A percentile compares a stretch with the other conserved stretches of the same genome.
Conservation (phyloP, 129 eudicot genomes). For the Oenanthe sinensis region DNA sequence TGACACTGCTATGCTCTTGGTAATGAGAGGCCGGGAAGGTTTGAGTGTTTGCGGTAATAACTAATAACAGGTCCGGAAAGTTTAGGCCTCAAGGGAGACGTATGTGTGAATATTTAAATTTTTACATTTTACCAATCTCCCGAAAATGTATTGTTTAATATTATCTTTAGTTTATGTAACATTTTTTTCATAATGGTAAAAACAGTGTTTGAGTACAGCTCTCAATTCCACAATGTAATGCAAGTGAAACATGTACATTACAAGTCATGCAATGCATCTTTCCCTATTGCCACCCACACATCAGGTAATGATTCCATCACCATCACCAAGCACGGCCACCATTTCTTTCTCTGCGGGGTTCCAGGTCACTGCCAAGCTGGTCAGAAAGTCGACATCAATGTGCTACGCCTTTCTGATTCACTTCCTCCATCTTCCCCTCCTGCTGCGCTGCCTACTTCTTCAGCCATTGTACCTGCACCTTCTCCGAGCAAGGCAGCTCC, state of each 20-base stretch:
- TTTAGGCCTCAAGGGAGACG: no score
- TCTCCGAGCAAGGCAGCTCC: slow-evolving; percentile 31
- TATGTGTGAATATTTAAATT: neutral
- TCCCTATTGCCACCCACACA: slow-evolving; percentile 8
- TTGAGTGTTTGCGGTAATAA: no score
- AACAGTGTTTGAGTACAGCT: slow-evolving; percentile 11
- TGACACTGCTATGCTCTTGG: neutral
- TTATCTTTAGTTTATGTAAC: neutral
- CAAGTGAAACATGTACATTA: slow-evolving; percentile 12
- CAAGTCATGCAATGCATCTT: slow-evolving; percentile 11
- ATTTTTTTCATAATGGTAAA: neutral
- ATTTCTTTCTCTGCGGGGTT: slow-evolving; percentile 15
- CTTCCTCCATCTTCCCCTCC: slow-evolving; percentile 13
- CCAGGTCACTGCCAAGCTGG: slow-evolving; percentile 95
- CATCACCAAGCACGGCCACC: slow-evolving; percentile 14
- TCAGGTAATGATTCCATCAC: slow-evolving; percentile 11
- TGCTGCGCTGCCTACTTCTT: neutral
- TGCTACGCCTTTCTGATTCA: slow-evolving; percentile 25
- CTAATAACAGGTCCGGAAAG: no score
- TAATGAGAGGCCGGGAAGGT: neutral
- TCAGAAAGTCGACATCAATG: slow-evolving; percentile 76
- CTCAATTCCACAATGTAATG: slow-evolving; percentile 18
- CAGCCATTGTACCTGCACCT: slow-evolving; percentile 25
- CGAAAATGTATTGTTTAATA: neutral
- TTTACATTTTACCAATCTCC: neutral